Conservation (phyloP, 371 early-diverging fungal genomes). For the Rhizopus delemar region DNA sequence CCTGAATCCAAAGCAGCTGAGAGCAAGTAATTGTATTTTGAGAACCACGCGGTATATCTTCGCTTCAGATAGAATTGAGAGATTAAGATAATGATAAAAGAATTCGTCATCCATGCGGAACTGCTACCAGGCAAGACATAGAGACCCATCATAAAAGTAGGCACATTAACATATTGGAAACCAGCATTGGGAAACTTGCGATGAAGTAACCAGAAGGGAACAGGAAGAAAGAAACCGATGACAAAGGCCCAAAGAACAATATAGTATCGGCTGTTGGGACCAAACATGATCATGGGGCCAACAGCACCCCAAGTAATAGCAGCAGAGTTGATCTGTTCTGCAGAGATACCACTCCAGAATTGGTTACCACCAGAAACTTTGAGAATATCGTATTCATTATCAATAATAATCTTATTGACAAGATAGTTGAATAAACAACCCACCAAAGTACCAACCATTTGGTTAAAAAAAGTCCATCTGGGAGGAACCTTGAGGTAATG, state of each 20-base stretch:
- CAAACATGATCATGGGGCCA: slow-evolving; percentile 72
- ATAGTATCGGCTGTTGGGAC: slow-evolving; percentile 63
- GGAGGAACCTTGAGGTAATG: slow-evolving; percentile 80
- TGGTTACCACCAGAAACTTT: slow-evolving; percentile 45
- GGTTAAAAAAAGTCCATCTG: slow-evolving; percentile 57
- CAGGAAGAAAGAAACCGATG: slow-evolving; percentile 31
- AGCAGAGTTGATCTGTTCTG: slow-evolving; percentile 57
- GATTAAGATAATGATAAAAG: slow-evolving; percentile 38
- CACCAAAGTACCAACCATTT: slow-evolving; percentile 64
- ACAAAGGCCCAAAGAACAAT: slow-evolving; percentile 53
- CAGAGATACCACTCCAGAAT: slow-evolving; percentile 55
- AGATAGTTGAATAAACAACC: slow-evolving; percentile 58
- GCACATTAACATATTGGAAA: slow-evolving; percentile 43
- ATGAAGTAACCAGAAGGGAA: slow-evolving; percentile 38
- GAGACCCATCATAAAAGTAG: slow-evolving; percentile 50
- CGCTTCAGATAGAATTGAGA: slow-evolving; percentile 51
- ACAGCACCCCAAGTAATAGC: slow-evolving; percentile 76
- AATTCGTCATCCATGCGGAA: slow-evolving; percentile 43
- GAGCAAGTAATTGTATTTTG: slow-evolving; percentile 56
- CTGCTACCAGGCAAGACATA: slow-evolving; percentile 44
- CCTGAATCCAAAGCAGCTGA: slow-evolving; percentile 63
- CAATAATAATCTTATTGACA: slow-evolving; percentile 49
- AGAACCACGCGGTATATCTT: slow-evolving; percentile 49
- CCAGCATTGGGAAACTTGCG: slow-evolving; percentile 37
- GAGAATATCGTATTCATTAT: slow-evolving; percentile 43